A percentile compares a stretch with the other conserved stretches of the same genome.
These are phyloP conservation scores for Candida chilensis DNA, from an alignment of 805 yeast species.

Conservation along the genomic window DNA sequence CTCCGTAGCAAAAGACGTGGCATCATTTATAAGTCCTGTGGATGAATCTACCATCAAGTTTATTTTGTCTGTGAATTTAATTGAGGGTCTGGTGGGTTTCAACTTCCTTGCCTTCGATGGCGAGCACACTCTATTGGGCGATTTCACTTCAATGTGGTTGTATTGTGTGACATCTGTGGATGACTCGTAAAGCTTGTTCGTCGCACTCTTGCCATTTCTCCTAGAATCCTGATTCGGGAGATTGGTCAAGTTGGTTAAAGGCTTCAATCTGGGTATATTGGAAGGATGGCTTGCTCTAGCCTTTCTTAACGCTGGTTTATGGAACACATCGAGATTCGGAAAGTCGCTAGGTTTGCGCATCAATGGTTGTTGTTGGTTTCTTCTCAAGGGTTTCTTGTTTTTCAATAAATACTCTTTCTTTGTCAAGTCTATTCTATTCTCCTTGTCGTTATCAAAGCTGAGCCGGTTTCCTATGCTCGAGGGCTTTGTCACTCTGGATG, in stretches of 20 bases:
- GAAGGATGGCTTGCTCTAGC: conserved; percentile 8
- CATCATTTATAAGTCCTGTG: conserved; percentile 52
- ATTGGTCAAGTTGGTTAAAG: conserved; percentile 11
- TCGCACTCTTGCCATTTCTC: too few relatives aligned
- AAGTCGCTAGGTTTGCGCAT: too few relatives aligned
- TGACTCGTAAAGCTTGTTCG: too few relatives aligned
- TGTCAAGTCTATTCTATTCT: conserved; percentile 15
- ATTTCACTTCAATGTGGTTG: conserved; percentile 5
- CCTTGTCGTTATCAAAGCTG: conserved; percentile 19
- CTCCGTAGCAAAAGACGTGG: conserved; percentile 63
- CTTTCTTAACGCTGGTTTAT: conserved; percentile 1
- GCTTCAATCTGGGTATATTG: conserved; percentile 14
- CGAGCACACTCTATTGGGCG: conserved; percentile 33
- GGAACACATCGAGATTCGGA: not conserved
- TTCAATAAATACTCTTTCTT: conserved; percentile 6
- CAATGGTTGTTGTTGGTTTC: too few relatives aligned
- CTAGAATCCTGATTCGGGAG: conserved; percentile 4
- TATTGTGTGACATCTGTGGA: conserved; percentile 1
- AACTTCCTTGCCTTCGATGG: conserved; percentile 21
- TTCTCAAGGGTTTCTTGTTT: conserved; percentile 13
- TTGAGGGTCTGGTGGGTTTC: conserved; percentile 20
- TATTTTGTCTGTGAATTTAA: conserved; percentile 10
- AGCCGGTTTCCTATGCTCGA: too few relatives aligned
- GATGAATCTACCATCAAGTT: conserved; percentile 48
- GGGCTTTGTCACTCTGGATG: not conserved